Base-by-base conservation (phyloP, 2,329 filamentous ascomycete species). In the Thyridium curvatum region DNA sequence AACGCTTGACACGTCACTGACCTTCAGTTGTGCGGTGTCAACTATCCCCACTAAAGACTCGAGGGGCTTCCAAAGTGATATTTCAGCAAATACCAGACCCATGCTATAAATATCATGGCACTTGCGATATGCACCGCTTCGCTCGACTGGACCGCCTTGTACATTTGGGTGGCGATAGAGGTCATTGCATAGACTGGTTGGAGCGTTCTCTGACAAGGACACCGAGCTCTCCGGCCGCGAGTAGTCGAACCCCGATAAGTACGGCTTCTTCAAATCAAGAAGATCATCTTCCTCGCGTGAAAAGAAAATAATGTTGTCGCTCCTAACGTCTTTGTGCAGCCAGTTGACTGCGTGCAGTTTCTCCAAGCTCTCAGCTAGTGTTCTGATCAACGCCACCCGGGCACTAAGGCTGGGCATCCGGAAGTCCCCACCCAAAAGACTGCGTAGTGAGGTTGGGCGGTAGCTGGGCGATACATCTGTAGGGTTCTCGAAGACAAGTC, bases 291-390 rank as follows among this genome's bases (percentile, higher is more conserved):
- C 34, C 18, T 41, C 41, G 18, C 49, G 44, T 26, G 56, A 56
- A 49, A 74, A 74, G 52, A 77, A 74, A 10, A 78, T 51, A 21
- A 78, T 61, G 48, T 74, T 77, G 39, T 71, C 59, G 41, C 65
- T 69, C 12, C 72, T 67, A 5, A 78, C 59, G n/a, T 71, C 72
- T 47, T 79, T 78, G 58, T 77, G 74, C 6, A 78, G 60, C 73
- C 72, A 77, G 43, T 74, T 67, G 1, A 75, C 71, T 3, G 69
- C 64, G 47, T 77, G 73, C 0, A 77, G 61, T 40, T 74, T 26
- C 21, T 26, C 21, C 21, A 26, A 26, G 10, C 21, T 26, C 21
- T 26, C 21, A 10, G 21, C 21, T 10, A 26, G 21, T 10, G 21
- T 26, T 26, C 21, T 26, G 21, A 26, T 26, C 21, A 26, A 26